Conservation (phyloP, 129 eudicot genomes). For the Apium graveolens region DNA sequence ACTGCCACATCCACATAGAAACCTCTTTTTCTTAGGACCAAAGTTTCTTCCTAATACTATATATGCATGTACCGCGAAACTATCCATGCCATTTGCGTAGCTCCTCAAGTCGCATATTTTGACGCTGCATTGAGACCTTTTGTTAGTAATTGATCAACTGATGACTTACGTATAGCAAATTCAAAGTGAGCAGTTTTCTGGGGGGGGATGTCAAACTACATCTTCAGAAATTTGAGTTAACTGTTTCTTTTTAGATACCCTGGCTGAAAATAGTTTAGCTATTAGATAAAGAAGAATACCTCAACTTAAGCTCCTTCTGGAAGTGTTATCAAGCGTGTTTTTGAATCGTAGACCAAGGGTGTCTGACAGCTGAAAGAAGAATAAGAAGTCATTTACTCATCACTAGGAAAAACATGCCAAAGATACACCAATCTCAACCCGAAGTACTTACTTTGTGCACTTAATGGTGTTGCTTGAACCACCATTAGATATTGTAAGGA, state of each 20-base stretch:
- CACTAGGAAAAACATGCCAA: neutral
- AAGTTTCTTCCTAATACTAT: neutral
- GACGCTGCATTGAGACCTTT: conserved; percentile 4
- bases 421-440: neutral
- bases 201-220: neutral
- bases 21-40: neutral
- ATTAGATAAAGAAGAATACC: conserved; percentile 21
- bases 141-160: neutral
- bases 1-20: conserved; percentile 3
- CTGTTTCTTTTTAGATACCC: neutral
- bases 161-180: neutral
- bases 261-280: neutral
- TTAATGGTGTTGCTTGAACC: conserved; percentile 69
- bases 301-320: conserved; percentile 73
- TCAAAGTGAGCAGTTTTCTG: neutral
- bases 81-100: conserved; percentile 7
- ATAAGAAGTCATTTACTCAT: neutral
- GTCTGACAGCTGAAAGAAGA: conserved; percentile 61
- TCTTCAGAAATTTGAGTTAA: neutral
- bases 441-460: conserved; percentile 63
- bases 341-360: conserved; percentile 57
- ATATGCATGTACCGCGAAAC: neutral
- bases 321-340: conserved; percentile 78
- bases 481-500: conserved; percentile 75
- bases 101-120: neutral